Evolutionary conservation across 2,329 filamentous ascomycete species (phyloP).

Genomic region (Sclerotinia trifoliorum): DNA sequence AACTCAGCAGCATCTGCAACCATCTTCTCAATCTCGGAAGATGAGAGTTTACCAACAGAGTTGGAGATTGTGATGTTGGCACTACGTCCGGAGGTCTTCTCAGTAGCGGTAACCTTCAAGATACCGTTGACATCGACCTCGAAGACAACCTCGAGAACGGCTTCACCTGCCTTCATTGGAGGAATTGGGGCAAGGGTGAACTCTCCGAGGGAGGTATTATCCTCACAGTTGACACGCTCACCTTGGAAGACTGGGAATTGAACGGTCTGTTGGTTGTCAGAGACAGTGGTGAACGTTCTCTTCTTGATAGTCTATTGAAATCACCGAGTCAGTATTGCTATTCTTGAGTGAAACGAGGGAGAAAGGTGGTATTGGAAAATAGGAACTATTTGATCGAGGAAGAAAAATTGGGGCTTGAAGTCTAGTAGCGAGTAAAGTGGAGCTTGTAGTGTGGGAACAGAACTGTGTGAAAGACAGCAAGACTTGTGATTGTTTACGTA

Average conservation of each 20-base stretch:
- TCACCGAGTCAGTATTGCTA: conserved; percentile 29
- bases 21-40: conserved; percentile 95
- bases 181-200: conserved; percentile 90
- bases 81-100: conserved; percentile 96
- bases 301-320: neutral
- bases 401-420: no score
- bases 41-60: conserved; percentile 97
- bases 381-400: no score
- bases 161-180: conserved; percentile 75
- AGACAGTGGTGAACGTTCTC: conserved; percentile 5
- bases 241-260: conserved; percentile 95
- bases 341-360: conserved; percentile 47
- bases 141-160: conserved; percentile 96
- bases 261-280: conserved; percentile 40
- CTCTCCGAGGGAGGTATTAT: conserved; percentile 97
- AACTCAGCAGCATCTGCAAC: conserved; percentile 94
- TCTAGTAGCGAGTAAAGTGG: no score
- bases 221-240: conserved; percentile 96
- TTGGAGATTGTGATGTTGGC: conserved; percentile 99
- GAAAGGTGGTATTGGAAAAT: no score
- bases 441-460: no score
- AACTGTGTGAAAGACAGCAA: no score
- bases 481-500: conserved; percentile 52
- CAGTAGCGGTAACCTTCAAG: conserved; percentile 97
- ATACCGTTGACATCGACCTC: conserved; percentile 99